Conservation (phyloP, 2,329 filamentous ascomycete species). For the Hypoxylon sp. region DNA sequence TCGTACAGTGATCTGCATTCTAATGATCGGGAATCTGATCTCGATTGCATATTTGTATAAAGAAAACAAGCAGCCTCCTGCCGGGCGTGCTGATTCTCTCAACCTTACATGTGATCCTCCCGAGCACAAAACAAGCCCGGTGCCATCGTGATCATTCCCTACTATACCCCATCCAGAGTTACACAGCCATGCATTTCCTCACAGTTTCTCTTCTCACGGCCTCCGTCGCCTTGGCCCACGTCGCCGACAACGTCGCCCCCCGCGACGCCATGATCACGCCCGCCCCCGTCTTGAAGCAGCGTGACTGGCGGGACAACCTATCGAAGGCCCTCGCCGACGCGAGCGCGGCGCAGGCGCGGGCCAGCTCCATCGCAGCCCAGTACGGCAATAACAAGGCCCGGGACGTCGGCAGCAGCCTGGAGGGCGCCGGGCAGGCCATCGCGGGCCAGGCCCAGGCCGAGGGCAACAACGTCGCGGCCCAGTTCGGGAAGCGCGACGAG, state of each 20-base stretch:
- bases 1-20: conserved; percentile 11
- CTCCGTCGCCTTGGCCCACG: conserved; percentile 31
- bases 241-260: conserved; percentile 20
- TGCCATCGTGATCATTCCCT: conserved; percentile 2
- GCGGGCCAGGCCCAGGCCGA: conserved; percentile 14
- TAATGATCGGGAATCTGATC: conserved; percentile 11
- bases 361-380: conserved; percentile 26
- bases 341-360: conserved; percentile 22
- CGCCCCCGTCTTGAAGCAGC: conserved; percentile 27
- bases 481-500: conserved; percentile 12
- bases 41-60: conserved; percentile 18
- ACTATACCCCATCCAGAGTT: neutral
- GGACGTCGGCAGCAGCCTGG: too few species aligned
- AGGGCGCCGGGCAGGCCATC: conserved; percentile 19
- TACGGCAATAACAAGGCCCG: neutral
- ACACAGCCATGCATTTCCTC: conserved; percentile 32
- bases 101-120: neutral
- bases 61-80: conserved; percentile 20
- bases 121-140: conserved; percentile 7
- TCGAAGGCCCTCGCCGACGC: conserved; percentile 29
- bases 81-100: neutral
- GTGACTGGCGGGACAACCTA: conserved; percentile 23
- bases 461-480: conserved; percentile 16
- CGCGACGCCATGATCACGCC: conserved; percentile 36
- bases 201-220: conserved; percentile 30